Evolutionary conservation across 2,329 filamentous ascomycete species (phyloP).

Genomic region (Fusarium pseudograminearum): DNA sequence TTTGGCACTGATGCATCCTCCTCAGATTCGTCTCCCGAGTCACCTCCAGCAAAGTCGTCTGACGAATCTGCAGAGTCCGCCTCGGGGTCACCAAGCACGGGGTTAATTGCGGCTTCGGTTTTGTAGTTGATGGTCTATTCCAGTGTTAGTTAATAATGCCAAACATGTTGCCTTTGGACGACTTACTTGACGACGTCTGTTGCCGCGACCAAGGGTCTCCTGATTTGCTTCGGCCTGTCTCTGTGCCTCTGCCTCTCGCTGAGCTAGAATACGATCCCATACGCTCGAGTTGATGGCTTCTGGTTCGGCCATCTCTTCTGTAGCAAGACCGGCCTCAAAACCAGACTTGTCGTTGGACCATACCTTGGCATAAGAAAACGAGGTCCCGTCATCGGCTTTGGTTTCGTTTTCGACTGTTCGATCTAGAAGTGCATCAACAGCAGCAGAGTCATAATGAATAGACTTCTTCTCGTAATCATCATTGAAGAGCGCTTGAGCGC

Average conservation of each 20-base stretch:
- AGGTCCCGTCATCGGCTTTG: constrained; percentile 76
- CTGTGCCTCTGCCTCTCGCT: constrained; percentile 83
- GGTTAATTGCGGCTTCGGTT: constrained; percentile 39
- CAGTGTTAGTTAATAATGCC: constrained; percentile 31
- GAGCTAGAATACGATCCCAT: constrained; percentile 90
- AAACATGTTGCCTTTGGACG: background rate
- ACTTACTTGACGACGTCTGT: constrained; percentile 70
- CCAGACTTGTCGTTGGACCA: constrained; percentile 86
- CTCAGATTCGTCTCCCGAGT: constrained; percentile 50
- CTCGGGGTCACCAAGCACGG: constrained; percentile 45
- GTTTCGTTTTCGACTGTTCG: constrained; percentile 83
- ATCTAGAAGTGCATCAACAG: constrained; percentile 92
- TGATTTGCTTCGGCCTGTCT: constrained; percentile 75
- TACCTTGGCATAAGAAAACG: constrained; percentile 90
- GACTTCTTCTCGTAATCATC: constrained; percentile 77
- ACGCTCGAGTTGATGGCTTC: constrained; percentile 73
- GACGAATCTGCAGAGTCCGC: constrained; percentile 51
- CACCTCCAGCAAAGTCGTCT: constrained; percentile 51
- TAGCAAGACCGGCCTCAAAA: constrained; percentile 72
- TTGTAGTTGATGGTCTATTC: constrained; percentile 54
- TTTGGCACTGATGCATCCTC: constrained; percentile 42
- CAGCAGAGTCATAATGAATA: constrained; percentile 83
- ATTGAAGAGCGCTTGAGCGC: constrained; percentile 86
- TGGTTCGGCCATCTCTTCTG: constrained; percentile 64
- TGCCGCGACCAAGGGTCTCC: constrained; percentile 86